phyloP scores from a whole-genome alignment of 768 basidiomycete species.

The Trametes cubensis region DNA sequence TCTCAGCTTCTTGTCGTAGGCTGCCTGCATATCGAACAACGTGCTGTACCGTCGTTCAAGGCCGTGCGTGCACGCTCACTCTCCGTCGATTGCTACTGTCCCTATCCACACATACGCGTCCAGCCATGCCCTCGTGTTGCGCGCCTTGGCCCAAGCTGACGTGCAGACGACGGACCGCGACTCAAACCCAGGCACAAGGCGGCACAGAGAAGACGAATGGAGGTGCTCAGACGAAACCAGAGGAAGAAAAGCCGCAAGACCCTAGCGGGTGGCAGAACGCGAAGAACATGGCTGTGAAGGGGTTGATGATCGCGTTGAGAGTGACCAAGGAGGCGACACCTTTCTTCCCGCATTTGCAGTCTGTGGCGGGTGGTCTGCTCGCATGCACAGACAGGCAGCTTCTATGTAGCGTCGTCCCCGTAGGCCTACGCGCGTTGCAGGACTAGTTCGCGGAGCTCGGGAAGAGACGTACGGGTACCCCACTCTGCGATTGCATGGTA shows the following conservation, averaged over 20 bases:
- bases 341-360: constrained; percentile 4
- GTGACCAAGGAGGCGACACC: constrained; percentile 2
- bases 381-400: background rate
- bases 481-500: background rate
- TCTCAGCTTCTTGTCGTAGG: background rate
- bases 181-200: too few relatives aligned
- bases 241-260: background rate
- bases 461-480: background rate
- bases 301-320: background rate
- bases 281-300: background rate
- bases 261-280: background rate
- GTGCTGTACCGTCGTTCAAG: background rate
- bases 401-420: background rate
- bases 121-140: too few relatives aligned
- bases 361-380: background rate
- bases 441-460: background rate
- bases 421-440: background rate
- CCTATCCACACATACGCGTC: too few relatives aligned
- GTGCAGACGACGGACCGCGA: too few relatives aligned
- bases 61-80: background rate
- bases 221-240: background rate
- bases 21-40: background rate
- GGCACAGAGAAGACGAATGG: too few relatives aligned
- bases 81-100: background rate
- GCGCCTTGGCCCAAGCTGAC: too few relatives aligned